These are phyloP conservation scores for Coprinellus micaceus DNA, from an alignment of 768 basidiomycete species.

Conservation along the genomic window DNA sequence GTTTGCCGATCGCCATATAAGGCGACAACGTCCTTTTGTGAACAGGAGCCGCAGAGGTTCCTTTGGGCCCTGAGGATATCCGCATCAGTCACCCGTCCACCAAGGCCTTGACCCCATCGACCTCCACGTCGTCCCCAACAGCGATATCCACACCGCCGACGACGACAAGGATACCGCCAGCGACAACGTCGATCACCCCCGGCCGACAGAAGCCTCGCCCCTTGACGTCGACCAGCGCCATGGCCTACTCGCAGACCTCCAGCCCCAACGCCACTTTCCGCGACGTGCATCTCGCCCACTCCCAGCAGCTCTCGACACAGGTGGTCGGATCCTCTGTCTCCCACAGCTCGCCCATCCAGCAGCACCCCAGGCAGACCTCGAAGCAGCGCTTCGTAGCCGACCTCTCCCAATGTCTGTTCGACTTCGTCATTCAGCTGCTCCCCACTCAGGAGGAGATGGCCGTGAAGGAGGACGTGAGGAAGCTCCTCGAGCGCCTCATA, in stretches of 20 bases:
- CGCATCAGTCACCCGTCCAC: background rate
- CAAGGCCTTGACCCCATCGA: background rate
- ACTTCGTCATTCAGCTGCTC: constrained; percentile 89
- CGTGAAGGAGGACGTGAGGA: constrained; percentile 94
- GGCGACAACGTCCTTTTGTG: constrained; percentile 11
- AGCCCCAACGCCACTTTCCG: constrained; percentile 8
- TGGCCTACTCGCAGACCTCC: constrained; percentile 10
- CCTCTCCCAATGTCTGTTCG: constrained; percentile 86
- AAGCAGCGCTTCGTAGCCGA: constrained; percentile 71
- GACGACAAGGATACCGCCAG: background rate
- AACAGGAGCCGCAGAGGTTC: background rate
- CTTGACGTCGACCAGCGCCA: constrained; percentile 2
- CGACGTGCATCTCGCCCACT: constrained; percentile 8
- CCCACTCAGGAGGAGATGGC: constrained; percentile 87
- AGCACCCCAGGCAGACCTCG: constrained; percentile 37
- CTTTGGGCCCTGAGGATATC: constrained; percentile 8
- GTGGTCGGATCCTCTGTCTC: constrained; percentile 7
- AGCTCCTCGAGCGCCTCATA: constrained; percentile 91
- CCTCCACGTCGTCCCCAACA: constrained; percentile 5
- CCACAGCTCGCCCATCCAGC: constrained; percentile 26
- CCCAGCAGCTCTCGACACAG: constrained; percentile 6
- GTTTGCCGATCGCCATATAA: constrained; percentile 6
- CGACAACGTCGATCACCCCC: constrained; percentile 7
- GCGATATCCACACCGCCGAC: background rate
- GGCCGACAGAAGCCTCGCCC: constrained; percentile 2